Evolutionary conservation across 129 eudicot genomes (phyloP), one percentile per base, ranked within the genome.

Genomic region (Artemisia tridentata): DNA sequence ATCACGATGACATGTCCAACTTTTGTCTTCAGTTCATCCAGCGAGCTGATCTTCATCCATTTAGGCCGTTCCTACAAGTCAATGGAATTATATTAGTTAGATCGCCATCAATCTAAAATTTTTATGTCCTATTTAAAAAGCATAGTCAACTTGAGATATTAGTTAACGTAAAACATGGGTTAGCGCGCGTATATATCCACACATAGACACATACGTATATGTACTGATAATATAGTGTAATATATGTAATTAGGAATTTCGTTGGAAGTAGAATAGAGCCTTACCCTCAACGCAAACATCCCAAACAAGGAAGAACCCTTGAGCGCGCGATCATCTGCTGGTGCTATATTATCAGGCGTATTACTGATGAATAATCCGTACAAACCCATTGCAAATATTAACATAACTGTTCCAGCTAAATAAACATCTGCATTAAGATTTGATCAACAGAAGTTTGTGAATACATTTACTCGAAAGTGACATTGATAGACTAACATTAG

Each of bases 1-100:
- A 93, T 93, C 23, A 93, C 99, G 6, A 93, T 93, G 0, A 90
- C 97, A 68, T 93, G 99, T 18, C 99, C 99, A 15, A 93, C 96
- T 71, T 93, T 93, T 12, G 99, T 93, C 86, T 93, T 93, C 62
- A 93, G 54, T 77, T 90, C 99, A 54, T 93, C 96, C 7, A 93
- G 93, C 27, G 99, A 93, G 71, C 96, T 87, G 64, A 93, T 90
- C 74, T 89, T 93, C 99, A 93, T 93, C 99, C 99, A 90, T 78
- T 75, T 78, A 3, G 99, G 97, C 74, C 96, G 84, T 76, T 95
- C 97, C 99, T 95, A 80, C 78, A 83, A 72, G 47, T 16, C 14
- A 46, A 49, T 11, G 1, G 2, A 10, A 74, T 45, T 65, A 55
- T 41, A 43, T 53, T 53, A 74, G 41, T 41, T 52, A 67, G 51